A percentile compares a stretch with the other conserved stretches of the same genome.
Evolutionary conservation across 2,329 filamentous ascomycete species (phyloP).

Genomic region (Fusarium siculi): DNA sequence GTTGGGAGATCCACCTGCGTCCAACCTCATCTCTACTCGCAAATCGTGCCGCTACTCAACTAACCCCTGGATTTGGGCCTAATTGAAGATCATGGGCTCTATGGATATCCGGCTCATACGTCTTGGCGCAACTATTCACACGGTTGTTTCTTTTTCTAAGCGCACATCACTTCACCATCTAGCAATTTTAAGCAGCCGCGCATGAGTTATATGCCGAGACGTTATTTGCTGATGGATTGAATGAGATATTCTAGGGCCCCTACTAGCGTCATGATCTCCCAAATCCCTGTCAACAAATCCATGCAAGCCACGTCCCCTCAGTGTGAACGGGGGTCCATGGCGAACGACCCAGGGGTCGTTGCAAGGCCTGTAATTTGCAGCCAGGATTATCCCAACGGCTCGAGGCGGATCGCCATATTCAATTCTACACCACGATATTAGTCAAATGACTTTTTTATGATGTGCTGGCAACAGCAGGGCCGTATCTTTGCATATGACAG

Average conservation of each 20-base stretch:
- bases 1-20: background rate
- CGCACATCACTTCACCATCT: background rate
- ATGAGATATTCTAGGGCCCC: slow-evolving; percentile 6
- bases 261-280: slow-evolving; percentile 42
- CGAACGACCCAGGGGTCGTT: slow-evolving; percentile 5
- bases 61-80: slow-evolving; percentile 4
- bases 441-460: slow-evolving; percentile 3
- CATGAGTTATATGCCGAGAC: slow-evolving; percentile 20
- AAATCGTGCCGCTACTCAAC: background rate
- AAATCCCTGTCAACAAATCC: slow-evolving; percentile 27
- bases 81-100: slow-evolving; percentile 4
- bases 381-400: slow-evolving; percentile 27
- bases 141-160: background rate
- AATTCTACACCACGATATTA: background rate
- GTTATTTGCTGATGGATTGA: slow-evolving; percentile 6
- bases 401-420: slow-evolving; percentile 15
- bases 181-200: slow-evolving; percentile 3
- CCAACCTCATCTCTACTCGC: background rate
- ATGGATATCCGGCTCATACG: background rate
- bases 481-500: slow-evolving; percentile 1
- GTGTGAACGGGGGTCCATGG: background rate
- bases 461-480: slow-evolving; percentile 2
- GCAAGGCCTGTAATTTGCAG: slow-evolving; percentile 23
- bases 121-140: background rate
- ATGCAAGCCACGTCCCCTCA: slow-evolving; percentile 29